A percentile compares a stretch with the other conserved stretches of the same genome.
Evolutionary conservation across 2,329 filamentous ascomycete species (phyloP).

Genomic region (Metarhizium humberi): DNA sequence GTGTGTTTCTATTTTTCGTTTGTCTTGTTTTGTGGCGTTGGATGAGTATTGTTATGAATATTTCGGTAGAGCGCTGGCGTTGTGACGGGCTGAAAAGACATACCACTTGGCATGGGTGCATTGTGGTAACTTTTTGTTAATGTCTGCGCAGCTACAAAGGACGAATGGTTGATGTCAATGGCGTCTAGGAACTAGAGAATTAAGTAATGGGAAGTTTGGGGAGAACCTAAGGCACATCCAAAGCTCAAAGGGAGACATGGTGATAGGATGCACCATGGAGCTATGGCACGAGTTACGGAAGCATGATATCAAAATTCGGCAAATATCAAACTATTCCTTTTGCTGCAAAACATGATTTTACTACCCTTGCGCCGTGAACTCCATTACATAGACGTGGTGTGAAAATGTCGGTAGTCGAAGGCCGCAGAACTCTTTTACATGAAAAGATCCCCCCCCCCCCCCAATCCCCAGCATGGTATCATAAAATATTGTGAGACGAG

Average conservation of each 20-base stretch:
- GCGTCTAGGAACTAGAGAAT: neutral
- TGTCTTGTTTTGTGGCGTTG: conserved; percentile 14
- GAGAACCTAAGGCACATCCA: neutral
- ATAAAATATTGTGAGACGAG: neutral
- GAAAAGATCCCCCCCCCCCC: neutral
- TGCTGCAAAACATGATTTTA: neutral
- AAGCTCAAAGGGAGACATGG: neutral
- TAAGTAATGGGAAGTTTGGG: neutral
- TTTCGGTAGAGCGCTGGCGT: conserved; percentile 7
- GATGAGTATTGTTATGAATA: conserved; percentile 8
- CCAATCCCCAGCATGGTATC: neutral
- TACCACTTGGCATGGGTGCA: neutral
- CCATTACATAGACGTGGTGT: neutral
- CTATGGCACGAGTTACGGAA: neutral
- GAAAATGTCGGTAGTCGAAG: neutral
- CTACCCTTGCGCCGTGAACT: neutral
- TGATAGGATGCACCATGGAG: neutral
- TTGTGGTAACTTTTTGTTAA: neutral
- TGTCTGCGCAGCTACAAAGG: neutral
- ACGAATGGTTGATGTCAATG: neutral
- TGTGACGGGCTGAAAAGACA: conserved; percentile 4
- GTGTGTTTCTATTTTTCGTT: neutral
- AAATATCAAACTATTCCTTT: neutral
- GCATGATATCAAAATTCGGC: neutral
- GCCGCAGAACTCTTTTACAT: neutral